Conservation (phyloP, 352 stramenopile species). For the Pythium dissotocum region DNA sequence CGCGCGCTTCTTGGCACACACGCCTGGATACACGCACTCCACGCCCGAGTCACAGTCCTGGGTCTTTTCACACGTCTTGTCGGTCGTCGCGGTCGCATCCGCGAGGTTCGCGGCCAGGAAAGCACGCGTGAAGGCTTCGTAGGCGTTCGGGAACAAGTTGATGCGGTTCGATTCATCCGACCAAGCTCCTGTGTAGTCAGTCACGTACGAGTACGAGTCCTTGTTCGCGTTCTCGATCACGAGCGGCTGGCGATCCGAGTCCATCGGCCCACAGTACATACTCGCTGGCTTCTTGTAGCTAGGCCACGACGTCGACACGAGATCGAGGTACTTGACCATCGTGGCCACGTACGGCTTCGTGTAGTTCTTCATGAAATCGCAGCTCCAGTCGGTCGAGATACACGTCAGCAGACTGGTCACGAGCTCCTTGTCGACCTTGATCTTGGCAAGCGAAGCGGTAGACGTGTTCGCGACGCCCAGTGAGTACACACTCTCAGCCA, state of each 20-base stretch:
- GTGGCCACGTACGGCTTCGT: constrained; percentile 60
- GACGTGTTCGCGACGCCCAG: constrained; percentile 58
- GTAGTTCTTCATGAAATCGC: constrained; percentile 66
- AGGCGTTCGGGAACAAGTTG: constrained; percentile 78
- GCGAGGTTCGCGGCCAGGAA: constrained; percentile 65
- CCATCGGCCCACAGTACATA: constrained; percentile 58
- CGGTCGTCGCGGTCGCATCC: constrained; percentile 30
- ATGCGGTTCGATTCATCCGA: constrained; percentile 55
- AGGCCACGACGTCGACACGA: constrained; percentile 47
- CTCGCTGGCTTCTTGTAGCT: constrained; percentile 51
- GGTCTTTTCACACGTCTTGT: constrained; percentile 49
- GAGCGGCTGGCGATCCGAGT: constrained; percentile 50
- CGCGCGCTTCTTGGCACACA: constrained; percentile 54
- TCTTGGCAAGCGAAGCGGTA: constrained; percentile 21
- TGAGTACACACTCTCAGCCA: constrained; percentile 71
- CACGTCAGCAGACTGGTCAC: constrained; percentile 61
- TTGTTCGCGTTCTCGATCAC: constrained; percentile 34
- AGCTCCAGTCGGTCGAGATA: constrained; percentile 67
- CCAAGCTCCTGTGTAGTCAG: constrained; percentile 55
- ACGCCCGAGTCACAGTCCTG: constrained; percentile 59
- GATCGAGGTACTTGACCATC: constrained; percentile 65
- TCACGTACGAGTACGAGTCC: constrained; percentile 39
- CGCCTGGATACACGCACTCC: constrained; percentile 80
- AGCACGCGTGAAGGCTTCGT: constrained; percentile 73
- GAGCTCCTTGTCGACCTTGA: constrained; percentile 54